Evolutionary conservation across 1,284 basidiomycete species (phyloP).

Genomic region (Tranzscheliella williamsii): DNA sequence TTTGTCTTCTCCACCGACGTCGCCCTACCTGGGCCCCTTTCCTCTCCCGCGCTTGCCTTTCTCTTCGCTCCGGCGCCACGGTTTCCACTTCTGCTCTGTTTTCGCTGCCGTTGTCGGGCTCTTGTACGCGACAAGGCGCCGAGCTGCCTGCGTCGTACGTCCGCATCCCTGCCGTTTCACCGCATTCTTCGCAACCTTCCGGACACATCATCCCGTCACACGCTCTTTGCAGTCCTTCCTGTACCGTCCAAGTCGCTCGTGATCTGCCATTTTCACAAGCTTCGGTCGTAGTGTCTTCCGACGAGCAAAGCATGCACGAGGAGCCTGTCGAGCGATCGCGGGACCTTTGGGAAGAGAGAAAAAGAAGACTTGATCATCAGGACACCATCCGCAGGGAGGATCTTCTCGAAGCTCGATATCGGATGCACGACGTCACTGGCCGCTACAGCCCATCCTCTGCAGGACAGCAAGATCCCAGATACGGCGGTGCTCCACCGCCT

Average conservation of each 20-base stretch:
- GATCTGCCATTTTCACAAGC: not conserved
- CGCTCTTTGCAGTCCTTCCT: not conserved
- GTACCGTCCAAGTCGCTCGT: not conserved
- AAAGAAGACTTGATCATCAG: constrained; percentile 34
- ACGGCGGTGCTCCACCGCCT: constrained; percentile 9
- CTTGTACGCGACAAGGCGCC: too few relatives aligned
- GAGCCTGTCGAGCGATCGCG: constrained; percentile 41
- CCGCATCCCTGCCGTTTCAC: too few relatives aligned
- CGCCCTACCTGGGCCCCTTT: too few relatives aligned
- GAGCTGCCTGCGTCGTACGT: too few relatives aligned
- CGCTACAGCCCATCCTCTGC: constrained; percentile 16
- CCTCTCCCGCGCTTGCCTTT: too few relatives aligned
- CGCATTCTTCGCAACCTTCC: too few relatives aligned
- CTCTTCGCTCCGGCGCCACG: too few relatives aligned
- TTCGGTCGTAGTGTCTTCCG: too few relatives aligned
- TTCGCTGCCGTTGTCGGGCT: too few relatives aligned
- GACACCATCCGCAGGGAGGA: constrained; percentile 27
- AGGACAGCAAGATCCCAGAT: constrained; percentile 12
- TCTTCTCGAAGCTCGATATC: constrained; percentile 22
- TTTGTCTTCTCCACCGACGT: too few relatives aligned
- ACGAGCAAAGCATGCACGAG: constrained; percentile 43
- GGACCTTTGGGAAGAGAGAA: constrained; percentile 43
- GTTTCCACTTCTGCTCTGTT: too few relatives aligned
- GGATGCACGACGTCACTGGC: constrained; percentile 12
- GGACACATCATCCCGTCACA: too few relatives aligned